Conservation (phyloP, 805 yeast genomes). For the Ogataea naganishii region DNA sequence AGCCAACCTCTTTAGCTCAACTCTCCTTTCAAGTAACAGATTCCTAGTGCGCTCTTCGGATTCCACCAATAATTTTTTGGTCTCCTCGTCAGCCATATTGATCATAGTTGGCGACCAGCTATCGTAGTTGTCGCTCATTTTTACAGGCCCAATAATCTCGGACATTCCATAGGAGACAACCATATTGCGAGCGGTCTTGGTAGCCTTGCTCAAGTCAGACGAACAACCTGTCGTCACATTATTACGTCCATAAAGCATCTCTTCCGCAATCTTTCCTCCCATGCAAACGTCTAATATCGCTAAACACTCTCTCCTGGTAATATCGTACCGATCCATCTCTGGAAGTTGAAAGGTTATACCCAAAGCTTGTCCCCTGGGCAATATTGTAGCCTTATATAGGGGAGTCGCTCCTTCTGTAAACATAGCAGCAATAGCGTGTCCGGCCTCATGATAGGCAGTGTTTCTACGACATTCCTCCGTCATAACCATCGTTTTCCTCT, state of each 20-base stretch:
- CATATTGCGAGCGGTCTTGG: slow-evolving; percentile 92
- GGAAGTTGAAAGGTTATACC: slow-evolving; percentile 98
- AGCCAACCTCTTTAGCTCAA: slow-evolving; percentile 80
- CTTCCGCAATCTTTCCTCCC: slow-evolving; percentile 99
- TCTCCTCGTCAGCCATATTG: slow-evolving; percentile 89
- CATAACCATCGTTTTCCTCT: slow-evolving; percentile 93
- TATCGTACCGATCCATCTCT: slow-evolving; percentile 95
- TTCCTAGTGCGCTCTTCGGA: slow-evolving; percentile 76
- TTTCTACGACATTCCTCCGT: slow-evolving; percentile 90
- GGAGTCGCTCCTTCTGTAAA: slow-evolving; percentile 92
- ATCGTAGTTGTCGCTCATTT: slow-evolving; percentile 85
- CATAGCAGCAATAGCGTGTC: slow-evolving; percentile 97
- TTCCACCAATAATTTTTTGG: slow-evolving; percentile 60
- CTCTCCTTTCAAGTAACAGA: slow-evolving; percentile 48
- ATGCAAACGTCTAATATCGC: slow-evolving; percentile 94
- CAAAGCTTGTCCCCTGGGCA: slow-evolving; percentile 93
- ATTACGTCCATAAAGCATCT: slow-evolving; percentile 80
- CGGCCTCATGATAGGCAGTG: slow-evolving; percentile 98
- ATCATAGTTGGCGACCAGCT: slow-evolving; percentile 87
- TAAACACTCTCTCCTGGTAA: slow-evolving; percentile 79
- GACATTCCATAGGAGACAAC: slow-evolving; percentile 97
- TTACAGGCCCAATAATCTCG: slow-evolving; percentile 86
- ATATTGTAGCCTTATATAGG: slow-evolving; percentile 89
- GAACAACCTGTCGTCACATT: slow-evolving; percentile 95
- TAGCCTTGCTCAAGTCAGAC: slow-evolving; percentile 83